Evolutionary conservation across 2,329 filamentous ascomycete species (phyloP).

Genomic region (Alternaria ethzedia): DNA sequence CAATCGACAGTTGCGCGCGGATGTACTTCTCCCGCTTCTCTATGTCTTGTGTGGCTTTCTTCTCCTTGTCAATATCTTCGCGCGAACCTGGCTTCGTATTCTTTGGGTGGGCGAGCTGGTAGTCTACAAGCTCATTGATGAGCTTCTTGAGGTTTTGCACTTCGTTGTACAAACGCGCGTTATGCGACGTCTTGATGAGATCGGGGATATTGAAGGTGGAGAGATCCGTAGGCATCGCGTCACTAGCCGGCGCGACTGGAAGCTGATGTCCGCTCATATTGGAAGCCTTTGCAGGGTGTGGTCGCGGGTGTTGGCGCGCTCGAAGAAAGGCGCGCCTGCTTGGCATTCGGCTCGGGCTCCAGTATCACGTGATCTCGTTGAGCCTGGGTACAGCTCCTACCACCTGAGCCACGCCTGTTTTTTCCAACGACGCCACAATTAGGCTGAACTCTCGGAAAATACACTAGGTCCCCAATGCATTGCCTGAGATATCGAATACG

Average conservation of each 20-base stretch:
- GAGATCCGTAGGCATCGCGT: slow-evolving; percentile 19
- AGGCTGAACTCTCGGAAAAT: background rate
- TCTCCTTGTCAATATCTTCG: slow-evolving; percentile 34
- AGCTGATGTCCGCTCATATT: slow-evolving; percentile 16
- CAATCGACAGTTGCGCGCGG: slow-evolving; percentile 65
- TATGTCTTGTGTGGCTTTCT: slow-evolving; percentile 31
- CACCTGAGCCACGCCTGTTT: background rate
- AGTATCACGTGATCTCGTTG: background rate
- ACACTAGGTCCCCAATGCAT: background rate
- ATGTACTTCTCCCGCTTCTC: slow-evolving; percentile 71
- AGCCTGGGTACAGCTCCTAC: background rate
- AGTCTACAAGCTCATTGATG: slow-evolving; percentile 42
- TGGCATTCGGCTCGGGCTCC: background rate
- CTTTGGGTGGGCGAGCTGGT: slow-evolving; percentile 36
- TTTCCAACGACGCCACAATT: background rate
- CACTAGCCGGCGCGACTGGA: background rate
- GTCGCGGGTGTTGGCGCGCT: background rate
- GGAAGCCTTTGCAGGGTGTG: background rate
- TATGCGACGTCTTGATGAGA: slow-evolving; percentile 40
- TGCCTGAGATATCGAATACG: background rate
- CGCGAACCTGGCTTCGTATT: slow-evolving; percentile 22
- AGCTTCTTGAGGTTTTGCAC: slow-evolving; percentile 41
- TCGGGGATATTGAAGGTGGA: slow-evolving; percentile 30
- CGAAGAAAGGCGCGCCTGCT: background rate
- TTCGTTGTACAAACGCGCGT: slow-evolving; percentile 37